Conservation (phyloP, 345 rosid species). For the Anastatica hierochuntica region DNA sequence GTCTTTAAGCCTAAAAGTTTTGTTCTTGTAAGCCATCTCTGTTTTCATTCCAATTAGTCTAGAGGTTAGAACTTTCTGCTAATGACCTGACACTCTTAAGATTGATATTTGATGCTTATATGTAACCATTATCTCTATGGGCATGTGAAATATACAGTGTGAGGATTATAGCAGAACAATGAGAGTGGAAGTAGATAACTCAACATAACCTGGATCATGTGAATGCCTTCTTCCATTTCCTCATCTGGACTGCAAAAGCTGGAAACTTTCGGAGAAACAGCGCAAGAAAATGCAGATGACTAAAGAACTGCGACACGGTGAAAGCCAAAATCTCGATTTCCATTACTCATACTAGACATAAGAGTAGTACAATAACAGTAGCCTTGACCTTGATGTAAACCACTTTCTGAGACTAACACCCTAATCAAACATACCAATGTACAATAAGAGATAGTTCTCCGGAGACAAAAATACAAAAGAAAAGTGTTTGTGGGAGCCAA, state of each 20-base stretch:
- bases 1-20: slow-evolving; percentile 6
- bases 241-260: neutral
- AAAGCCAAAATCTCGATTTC: no score
- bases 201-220: neutral
- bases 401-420: slow-evolving; percentile 1
- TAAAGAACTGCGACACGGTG: neutral
- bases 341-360: neutral
- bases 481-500: no score
- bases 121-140: neutral
- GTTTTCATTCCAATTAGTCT: no score
- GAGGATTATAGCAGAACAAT: neutral
- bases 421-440: slow-evolving; percentile 10
- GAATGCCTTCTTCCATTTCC: neutral
- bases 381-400: neutral
- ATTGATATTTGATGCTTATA: neutral
- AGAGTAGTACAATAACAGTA: no score
- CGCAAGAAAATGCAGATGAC: neutral
- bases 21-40: no score
- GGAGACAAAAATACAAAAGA: neutral
- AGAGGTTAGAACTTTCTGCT: neutral
- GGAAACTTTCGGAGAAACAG: neutral
- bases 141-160: neutral
- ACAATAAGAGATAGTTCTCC: slow-evolving; percentile 1
- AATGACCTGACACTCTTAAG: neutral
- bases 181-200: neutral